These are phyloP conservation scores for Aspergillus candidus DNA, from an alignment of 2,329 filamentous ascomycete genomes.

Conservation along the genomic window DNA sequence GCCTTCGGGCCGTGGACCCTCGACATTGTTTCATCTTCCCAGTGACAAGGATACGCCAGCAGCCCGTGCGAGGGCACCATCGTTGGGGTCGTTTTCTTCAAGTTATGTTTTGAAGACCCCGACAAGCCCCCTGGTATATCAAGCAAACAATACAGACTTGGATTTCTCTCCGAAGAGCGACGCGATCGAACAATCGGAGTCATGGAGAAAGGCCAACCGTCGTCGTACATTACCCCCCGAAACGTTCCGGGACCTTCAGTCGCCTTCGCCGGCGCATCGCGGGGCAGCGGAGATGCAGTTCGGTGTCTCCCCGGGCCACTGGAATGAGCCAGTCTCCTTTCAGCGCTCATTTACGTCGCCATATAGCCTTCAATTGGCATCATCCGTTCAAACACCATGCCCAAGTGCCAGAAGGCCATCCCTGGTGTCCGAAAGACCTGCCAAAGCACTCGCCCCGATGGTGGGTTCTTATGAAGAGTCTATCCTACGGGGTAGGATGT, in stretches of 20 bases:
- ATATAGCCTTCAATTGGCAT: constrained; percentile 44
- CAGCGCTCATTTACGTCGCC: constrained; percentile 68
- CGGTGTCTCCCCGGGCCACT: constrained; percentile 44
- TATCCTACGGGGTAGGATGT: constrained; percentile 92
- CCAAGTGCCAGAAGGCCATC: constrained; percentile 59
- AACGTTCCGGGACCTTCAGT: constrained; percentile 47
- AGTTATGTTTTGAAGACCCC: constrained; percentile 81
- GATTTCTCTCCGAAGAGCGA: constrained; percentile 55
- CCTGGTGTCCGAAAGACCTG: constrained; percentile 65
- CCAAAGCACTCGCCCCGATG: constrained; percentile 86
- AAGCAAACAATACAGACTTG: constrained; percentile 74
- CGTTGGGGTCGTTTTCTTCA: constrained; percentile 64
- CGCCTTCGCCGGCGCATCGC: constrained; percentile 33
- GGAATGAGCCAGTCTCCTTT: constrained; percentile 59
- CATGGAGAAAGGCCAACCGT: constrained; percentile 48
- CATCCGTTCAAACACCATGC: constrained; percentile 33
- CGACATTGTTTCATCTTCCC: constrained; percentile 12
- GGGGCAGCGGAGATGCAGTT: constrained; percentile 39
- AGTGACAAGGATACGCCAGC: constrained; percentile 10
- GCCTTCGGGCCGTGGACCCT: constrained; percentile 10
- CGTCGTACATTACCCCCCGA: constrained; percentile 67
- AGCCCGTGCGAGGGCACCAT: constrained; percentile 48
- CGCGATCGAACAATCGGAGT: constrained; percentile 45
- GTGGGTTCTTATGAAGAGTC: constrained; percentile 98
- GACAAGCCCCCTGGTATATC: constrained; percentile 86